A percentile compares a stretch with the other conserved stretches of the same genome.
Conservation (phyloP, 768 basidiomycete species). For the Mycena leptocephala region DNA sequence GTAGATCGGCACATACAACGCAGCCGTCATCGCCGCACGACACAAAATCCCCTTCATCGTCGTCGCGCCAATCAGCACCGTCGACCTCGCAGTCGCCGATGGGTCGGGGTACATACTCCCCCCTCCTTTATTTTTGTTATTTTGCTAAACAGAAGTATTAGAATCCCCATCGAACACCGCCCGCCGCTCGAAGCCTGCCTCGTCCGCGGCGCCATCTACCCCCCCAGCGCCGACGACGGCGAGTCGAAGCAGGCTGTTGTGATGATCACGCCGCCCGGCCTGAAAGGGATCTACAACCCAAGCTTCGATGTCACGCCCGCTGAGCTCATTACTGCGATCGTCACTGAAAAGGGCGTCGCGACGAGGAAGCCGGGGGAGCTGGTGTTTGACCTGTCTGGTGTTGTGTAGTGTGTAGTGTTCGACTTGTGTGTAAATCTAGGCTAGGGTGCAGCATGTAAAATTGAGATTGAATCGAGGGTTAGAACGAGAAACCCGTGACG, state of each 20-base stretch:
- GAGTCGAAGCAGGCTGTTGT: conserved; percentile 81
- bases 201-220: conserved; percentile 87
- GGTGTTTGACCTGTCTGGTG: conserved; percentile 60
- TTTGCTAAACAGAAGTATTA: conserved; percentile 49
- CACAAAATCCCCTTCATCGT: conserved; percentile 95
- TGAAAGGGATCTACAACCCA: conserved; percentile 88
- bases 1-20: conserved; percentile 95
- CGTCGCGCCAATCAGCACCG: conserved; percentile 92
- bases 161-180: conserved; percentile 95
- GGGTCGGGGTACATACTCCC: conserved; percentile 68
- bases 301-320: conserved; percentile 98
- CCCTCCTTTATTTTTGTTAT: conserved; percentile 13
- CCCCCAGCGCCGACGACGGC: conserved; percentile 55
- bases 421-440: too few relatives aligned
- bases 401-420: too few relatives aligned
- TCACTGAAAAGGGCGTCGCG: conserved; percentile 96
- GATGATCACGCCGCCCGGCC: conserved; percentile 82
- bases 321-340: conserved; percentile 93
- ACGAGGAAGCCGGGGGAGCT: conserved; percentile 61
- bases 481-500: conserved; percentile 30
- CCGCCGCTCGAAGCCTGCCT: conserved; percentile 91
- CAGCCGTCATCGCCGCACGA: conserved; percentile 91
- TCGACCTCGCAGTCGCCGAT: conserved; percentile 85
- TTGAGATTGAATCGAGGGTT: neutral
- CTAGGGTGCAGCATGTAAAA: too few relatives aligned